phyloP scores from a whole-genome alignment of 495 filamentous ascomycete species.

The Annulohypoxylon bovei region DNA sequence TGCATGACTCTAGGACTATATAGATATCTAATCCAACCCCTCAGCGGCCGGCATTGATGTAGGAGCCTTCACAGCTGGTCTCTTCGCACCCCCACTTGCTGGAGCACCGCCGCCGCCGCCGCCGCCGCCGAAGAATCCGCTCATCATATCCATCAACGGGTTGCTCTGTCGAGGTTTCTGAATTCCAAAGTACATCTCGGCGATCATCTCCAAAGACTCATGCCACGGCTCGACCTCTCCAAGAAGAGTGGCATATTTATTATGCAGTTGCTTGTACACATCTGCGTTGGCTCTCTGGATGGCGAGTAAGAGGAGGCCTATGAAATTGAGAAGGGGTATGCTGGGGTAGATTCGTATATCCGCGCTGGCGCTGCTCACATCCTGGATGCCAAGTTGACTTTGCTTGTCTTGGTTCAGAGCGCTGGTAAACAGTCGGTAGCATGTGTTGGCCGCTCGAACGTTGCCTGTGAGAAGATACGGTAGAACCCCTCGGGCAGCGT shows the following conservation, averaged over 20 bases:
- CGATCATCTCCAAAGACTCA: constrained; percentile 84
- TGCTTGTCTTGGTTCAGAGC: constrained; percentile 73
- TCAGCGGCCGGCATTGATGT: constrained; percentile 61
- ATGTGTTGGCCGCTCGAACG: constrained; percentile 84
- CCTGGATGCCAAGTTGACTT: constrained; percentile 75
- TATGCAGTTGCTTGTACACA: constrained; percentile 82
- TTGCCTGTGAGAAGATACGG: constrained; percentile 93
- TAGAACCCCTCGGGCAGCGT: constrained; percentile 87
- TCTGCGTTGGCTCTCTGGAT: constrained; percentile 81
- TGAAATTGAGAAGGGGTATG: constrained; percentile 92
- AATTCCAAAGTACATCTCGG: constrained; percentile 98
- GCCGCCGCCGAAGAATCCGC: constrained; percentile 85
- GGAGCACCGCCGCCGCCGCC: constrained; percentile 54
- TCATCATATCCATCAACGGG: constrained; percentile 97
- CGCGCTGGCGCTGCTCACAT: constrained; percentile 77
- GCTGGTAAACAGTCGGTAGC: constrained; percentile 80
- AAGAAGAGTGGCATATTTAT: constrained; percentile 81
- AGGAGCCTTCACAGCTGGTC: constrained; percentile 56
- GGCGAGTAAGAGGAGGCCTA: constrained; percentile 82
- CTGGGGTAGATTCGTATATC: constrained; percentile 86
- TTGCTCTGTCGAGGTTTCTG: constrained; percentile 87
- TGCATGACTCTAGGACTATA: neutral
- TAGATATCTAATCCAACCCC: constrained; percentile 57
- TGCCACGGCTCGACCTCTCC: constrained; percentile 80
- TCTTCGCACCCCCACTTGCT: constrained; percentile 50